These are phyloP conservation scores for Tolypocladium capitatum DNA, from an alignment of 2,329 filamentous ascomycete species.

Conservation along the genomic window DNA sequence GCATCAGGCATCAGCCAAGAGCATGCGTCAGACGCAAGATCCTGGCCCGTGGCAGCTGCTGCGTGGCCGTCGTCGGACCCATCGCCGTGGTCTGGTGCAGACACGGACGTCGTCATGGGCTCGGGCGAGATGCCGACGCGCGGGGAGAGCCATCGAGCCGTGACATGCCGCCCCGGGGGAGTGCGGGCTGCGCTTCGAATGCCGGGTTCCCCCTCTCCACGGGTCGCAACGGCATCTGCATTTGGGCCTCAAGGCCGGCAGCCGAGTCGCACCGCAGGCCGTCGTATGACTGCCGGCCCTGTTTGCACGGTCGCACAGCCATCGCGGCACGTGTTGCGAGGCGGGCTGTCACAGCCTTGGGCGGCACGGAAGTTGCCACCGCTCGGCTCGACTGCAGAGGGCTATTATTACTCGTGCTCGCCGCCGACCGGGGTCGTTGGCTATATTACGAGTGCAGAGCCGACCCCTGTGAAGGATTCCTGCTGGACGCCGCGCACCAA, in stretches of 20 bases:
- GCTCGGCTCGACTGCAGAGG: neutral
- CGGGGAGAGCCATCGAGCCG: no score
- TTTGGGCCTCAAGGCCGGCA: neutral
- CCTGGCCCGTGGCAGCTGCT: neutral
- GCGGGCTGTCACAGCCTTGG: neutral
- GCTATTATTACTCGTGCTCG: neutral
- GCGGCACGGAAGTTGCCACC: neutral
- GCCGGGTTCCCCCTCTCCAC: neutral
- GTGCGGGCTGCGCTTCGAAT: neutral
- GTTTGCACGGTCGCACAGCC: neutral
- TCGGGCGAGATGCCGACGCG: neutral
- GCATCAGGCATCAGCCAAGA: neutral
- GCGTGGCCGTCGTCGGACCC: no score
- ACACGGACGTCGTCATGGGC: neutral
- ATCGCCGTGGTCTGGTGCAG: neutral
- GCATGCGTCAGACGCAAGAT: neutral
- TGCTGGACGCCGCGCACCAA: neutral
- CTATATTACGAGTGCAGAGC: neutral
- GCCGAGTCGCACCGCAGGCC: neutral
- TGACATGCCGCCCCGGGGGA: no score
- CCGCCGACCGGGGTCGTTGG: neutral
- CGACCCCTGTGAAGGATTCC: neutral
- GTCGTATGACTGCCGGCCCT: neutral
- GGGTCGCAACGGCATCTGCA: constrained; percentile 1
- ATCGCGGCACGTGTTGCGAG: neutral